Evolutionary conservation across 2,329 filamentous ascomycete species (phyloP).

Genomic region (Fusarium fracticaudum): DNA sequence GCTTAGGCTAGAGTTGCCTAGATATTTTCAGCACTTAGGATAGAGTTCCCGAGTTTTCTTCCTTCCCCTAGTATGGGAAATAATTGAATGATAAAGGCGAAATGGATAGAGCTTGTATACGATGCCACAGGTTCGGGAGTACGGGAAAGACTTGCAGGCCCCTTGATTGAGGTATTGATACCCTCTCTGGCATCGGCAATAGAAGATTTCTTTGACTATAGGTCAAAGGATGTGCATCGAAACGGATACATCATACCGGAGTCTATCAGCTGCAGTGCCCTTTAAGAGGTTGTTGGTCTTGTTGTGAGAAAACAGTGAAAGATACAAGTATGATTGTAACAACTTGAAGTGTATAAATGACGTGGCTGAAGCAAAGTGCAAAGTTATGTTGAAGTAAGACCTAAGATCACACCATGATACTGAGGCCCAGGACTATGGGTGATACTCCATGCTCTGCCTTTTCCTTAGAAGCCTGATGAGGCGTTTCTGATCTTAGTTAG

Average conservation of each 20-base stretch:
- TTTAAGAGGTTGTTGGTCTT: too few relatives aligned
- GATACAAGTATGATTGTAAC: background rate
- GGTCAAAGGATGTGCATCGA: background rate
- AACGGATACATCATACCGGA: background rate
- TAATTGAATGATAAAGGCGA: constrained; percentile 8
- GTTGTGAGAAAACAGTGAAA: background rate
- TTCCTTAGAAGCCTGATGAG: background rate
- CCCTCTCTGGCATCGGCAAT: background rate
- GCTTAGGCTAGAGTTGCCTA: background rate
- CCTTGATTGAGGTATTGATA: background rate
- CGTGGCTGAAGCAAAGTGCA: background rate
- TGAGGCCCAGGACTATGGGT: background rate
- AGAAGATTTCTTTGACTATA: background rate
- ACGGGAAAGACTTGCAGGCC: constrained; percentile 5
- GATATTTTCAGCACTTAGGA: background rate
- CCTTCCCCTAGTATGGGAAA: background rate
- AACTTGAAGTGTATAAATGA: constrained; percentile 1
- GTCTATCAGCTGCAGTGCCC: background rate
- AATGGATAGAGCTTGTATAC: constrained; percentile 38
- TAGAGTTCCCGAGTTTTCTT: background rate
- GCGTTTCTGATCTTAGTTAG: background rate
- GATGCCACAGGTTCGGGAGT: constrained; percentile 12
- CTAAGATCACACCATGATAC: background rate
- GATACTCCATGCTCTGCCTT: background rate
- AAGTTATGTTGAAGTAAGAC: background rate